phyloP scores from a whole-genome alignment of 306 rosid species.

The Hippophae gyantsensis region DNA sequence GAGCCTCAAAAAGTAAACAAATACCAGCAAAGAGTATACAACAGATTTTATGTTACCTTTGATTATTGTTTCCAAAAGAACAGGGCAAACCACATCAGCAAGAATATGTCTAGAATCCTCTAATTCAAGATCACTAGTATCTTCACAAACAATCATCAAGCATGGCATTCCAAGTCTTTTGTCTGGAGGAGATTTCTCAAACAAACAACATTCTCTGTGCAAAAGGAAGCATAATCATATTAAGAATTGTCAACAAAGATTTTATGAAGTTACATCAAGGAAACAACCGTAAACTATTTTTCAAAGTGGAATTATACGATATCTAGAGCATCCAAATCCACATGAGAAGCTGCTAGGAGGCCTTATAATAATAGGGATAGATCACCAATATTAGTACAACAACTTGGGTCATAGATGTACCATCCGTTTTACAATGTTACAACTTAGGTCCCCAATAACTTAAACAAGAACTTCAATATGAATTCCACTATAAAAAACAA shows the following conservation, averaged over 20 bases:
- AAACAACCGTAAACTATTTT: not conserved
- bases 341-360: no score
- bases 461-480: no score
- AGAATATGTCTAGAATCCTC: conserved; percentile 34
- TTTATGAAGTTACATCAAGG: not conserved
- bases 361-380: no score
- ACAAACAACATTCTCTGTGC: conserved; percentile 62
- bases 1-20: not conserved
- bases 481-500: no score
- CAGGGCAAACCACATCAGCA: conserved; percentile 56
- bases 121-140: conserved; percentile 21
- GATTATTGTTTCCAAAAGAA: conserved; percentile 53
- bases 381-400: no score
- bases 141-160: conserved; percentile 40
- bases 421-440: no score
- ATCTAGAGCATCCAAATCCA: no score
- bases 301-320: no score
- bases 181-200: conserved; percentile 24
- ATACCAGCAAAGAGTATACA: conserved; percentile 5
- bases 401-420: no score
- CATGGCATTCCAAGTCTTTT: conserved; percentile 43
- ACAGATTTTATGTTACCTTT: conserved; percentile 43
- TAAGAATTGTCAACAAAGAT: conserved; percentile 2
- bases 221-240: conserved; percentile 21
- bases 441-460: no score